Conservation (phyloP, 2,329 filamentous ascomycete genomes). For the Talaromyces sp. region DNA sequence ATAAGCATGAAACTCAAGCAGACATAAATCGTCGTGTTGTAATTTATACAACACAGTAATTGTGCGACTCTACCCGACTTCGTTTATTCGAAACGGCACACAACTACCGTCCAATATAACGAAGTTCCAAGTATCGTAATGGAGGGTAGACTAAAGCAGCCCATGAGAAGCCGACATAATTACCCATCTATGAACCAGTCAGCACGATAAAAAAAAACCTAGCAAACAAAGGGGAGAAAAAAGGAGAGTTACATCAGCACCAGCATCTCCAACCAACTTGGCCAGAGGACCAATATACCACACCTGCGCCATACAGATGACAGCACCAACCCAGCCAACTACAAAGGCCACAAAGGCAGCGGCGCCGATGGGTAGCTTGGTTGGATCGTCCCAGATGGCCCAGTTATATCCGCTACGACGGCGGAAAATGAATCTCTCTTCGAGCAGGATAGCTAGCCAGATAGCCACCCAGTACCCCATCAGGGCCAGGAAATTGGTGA, state of each 20-base stretch:
- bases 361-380: slow-evolving; percentile 57
- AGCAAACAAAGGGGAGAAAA: not conserved
- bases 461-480: slow-evolving; percentile 69
- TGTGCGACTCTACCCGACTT: not conserved
- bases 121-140: slow-evolving; percentile 49
- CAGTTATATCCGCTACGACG: slow-evolving; percentile 52
- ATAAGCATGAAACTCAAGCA: not conserved
- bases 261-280: slow-evolving; percentile 52
- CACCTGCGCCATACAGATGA: slow-evolving; percentile 65
- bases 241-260: slow-evolving; percentile 47
- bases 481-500: slow-evolving; percentile 64
- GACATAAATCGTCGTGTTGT: not conserved
- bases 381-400: slow-evolving; percentile 56
- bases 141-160: slow-evolving; percentile 54
- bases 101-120: slow-evolving; percentile 42
- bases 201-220: slow-evolving; percentile 17
- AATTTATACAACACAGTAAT: too few relatives aligned
- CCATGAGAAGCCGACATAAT: slow-evolving; percentile 59
- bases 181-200: slow-evolving; percentile 44
- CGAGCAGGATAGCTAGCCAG: slow-evolving; percentile 57
- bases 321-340: slow-evolving; percentile 61
- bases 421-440: slow-evolving; percentile 61
- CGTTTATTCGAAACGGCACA: not conserved
- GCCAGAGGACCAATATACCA: slow-evolving; percentile 66
- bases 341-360: slow-evolving; percentile 60